Percentiles rank a stretch among this genome's conserved stretches.
Evolutionary conservation across 2,329 filamentous ascomycete species (phyloP).

Genomic region (Fusarium sp.): DNA sequence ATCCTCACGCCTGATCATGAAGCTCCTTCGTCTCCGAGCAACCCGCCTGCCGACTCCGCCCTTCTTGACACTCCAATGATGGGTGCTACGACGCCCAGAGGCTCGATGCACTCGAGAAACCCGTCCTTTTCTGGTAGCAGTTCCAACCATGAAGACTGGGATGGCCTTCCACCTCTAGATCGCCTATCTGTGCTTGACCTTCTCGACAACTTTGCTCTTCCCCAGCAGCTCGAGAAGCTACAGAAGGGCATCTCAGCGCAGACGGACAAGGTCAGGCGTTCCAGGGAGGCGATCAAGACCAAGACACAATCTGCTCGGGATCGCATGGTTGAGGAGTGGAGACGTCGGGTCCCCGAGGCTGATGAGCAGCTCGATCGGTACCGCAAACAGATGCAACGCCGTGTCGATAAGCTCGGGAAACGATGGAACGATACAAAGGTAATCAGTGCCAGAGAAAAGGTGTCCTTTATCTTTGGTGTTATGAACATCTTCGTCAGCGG

Average conservation of each 20-base stretch:
- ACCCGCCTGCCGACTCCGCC: conserved; percentile 55
- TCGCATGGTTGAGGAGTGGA: conserved; percentile 92
- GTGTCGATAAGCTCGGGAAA: conserved; percentile 85
- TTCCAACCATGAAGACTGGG: conserved; percentile 89
- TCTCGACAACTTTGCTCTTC: conserved; percentile 90
- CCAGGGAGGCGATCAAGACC: conserved; percentile 81
- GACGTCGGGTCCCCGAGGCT: conserved; percentile 82
- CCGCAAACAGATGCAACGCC: conserved; percentile 83
- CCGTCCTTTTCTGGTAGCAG: conserved; percentile 85
- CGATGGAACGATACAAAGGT: conserved; percentile 91
- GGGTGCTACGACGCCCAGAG: conserved; percentile 57
- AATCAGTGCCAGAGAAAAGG: conserved; percentile 90
- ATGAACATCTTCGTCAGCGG: conserved; percentile 98
- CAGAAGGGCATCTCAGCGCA: conserved; percentile 84
- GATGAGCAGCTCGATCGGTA: conserved; percentile 95
- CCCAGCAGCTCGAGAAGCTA: conserved; percentile 89
- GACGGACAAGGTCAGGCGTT: conserved; percentile 84
- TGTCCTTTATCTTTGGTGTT: conserved; percentile 94
- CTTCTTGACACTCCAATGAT: conserved; percentile 61
- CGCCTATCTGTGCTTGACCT: conserved; percentile 91
- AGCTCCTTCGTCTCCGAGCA: conserved; percentile 51
- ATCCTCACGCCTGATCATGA: conserved; percentile 53
- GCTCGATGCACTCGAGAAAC: conserved; percentile 74
- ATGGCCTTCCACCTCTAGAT: conserved; percentile 86
- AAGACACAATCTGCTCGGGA: conserved; percentile 83